Percentiles rank a stretch among this genome's conserved stretches.
These are phyloP conservation scores for Backusella mclennaniae DNA, from an alignment of 192 early-diverging fungal species.

Conservation along the genomic window DNA sequence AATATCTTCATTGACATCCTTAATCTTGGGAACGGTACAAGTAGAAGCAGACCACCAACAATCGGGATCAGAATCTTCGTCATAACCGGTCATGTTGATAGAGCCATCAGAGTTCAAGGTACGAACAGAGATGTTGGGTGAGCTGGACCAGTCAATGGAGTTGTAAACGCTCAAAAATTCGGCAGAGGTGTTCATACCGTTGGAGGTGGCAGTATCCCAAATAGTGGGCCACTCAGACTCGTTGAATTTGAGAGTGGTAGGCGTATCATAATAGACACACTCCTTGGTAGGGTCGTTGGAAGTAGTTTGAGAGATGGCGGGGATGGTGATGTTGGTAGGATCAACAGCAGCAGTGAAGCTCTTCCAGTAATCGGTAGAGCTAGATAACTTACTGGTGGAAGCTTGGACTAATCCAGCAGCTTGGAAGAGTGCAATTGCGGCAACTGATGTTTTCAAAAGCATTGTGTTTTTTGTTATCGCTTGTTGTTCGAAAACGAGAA, in stretches of 20 bases:
- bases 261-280: constrained; percentile 22
- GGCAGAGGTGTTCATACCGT: constrained; percentile 36
- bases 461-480: constrained; percentile 10
- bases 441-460: constrained; percentile 29
- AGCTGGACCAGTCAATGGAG: constrained; percentile 42
- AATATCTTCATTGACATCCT: constrained; percentile 41
- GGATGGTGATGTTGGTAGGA: constrained; percentile 32
- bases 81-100: constrained; percentile 20
- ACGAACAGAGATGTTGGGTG: constrained; percentile 31
- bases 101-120: constrained; percentile 22
- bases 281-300: constrained; percentile 22
- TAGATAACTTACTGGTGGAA: background rate
- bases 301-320: constrained; percentile 32
- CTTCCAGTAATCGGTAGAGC: constrained; percentile 7
- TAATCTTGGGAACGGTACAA: constrained; percentile 33
- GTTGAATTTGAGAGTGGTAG: constrained; percentile 4
- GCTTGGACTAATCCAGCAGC: constrained; percentile 15
- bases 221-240: constrained; percentile 26
- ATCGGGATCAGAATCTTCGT: constrained; percentile 19
- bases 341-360: constrained; percentile 21
- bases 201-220: constrained; percentile 33
- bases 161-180: constrained; percentile 44
- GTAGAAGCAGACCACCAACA: constrained; percentile 49
- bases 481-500: constrained; percentile 8
- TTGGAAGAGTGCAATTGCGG: constrained; percentile 21